Base-by-base conservation (phyloP, 2,329 filamentous ascomycete species). In the Fusarium papillatum region DNA sequence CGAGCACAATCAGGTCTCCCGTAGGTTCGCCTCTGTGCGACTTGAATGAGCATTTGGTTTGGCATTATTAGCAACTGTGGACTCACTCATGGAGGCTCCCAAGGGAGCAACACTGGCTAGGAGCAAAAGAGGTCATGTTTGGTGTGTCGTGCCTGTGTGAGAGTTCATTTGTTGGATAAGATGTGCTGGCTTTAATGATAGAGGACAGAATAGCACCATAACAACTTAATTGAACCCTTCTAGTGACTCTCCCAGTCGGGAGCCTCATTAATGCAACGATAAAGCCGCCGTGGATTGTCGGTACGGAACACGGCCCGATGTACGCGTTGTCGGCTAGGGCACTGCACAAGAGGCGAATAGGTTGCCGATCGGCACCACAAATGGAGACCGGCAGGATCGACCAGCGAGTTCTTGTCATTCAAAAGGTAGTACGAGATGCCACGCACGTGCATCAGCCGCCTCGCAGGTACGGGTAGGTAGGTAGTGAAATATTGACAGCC, bases 21-120 rank as follows among this genome's bases (percentile, higher is more conserved):
- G 24, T 50, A 2, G 46, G 46, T 7, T 50, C 14, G 2, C 24
- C 46, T 50, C 46, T 50, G 24, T 50, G 7, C 17, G 38, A 10
- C 24, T 26, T 50, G 22, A 7, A 26, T 50, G 46, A 50, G 46
- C 3, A 26, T 50, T 26, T 50, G 5, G 24, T 17, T 50, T 11
- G 1, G 5, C 1, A 50, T 50, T 29, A 29, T 19, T 3, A 5
- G 14, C 2, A 1, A 0, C 5, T 7, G 16, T 19, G 9, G 5
- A 50, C 46, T 50, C 2, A 50, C 46, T 50, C 46, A 7, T 50
- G 46, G 24, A 50, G 46, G 24, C 46, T 50, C 46, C 46, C 46
- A 4, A 50, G 24, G 16, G 24, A 50, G 3, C 46, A 29, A 7
- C 46, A 50, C 8, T 26, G 24, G 16, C 24, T 11, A 8, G 24